Evolutionary conservation across 2,329 filamentous ascomycete genomes (phyloP).

Genomic region (Apiospora rasikravindrae): DNA sequence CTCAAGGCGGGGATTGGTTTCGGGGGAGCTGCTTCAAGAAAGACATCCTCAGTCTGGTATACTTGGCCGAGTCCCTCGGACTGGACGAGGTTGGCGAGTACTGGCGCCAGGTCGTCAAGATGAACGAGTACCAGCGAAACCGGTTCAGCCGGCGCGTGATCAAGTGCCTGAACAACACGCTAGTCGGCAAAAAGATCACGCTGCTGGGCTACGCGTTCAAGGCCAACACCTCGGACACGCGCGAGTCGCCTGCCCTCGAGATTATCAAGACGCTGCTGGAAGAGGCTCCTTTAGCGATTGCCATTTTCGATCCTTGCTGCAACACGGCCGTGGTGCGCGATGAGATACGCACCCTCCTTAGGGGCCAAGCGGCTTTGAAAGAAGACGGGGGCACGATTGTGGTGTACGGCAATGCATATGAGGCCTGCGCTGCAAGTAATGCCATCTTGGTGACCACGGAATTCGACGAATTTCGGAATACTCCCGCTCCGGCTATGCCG

Average conservation of each 20-base stretch:
- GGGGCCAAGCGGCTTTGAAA: slow-evolving; percentile 35
- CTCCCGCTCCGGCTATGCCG: slow-evolving; percentile 34
- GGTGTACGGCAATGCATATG: slow-evolving; percentile 55
- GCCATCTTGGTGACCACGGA: slow-evolving; percentile 62
- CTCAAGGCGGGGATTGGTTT: slow-evolving; percentile 79
- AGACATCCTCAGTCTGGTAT: slow-evolving; percentile 75
- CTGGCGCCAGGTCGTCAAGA: slow-evolving; percentile 74
- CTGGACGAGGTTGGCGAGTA: slow-evolving; percentile 76
- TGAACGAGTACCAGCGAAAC: slow-evolving; percentile 77
- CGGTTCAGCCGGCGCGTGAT: slow-evolving; percentile 72
- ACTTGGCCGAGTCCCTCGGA: slow-evolving; percentile 73
- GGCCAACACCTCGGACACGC: slow-evolving; percentile 77
- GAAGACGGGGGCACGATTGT: slow-evolving; percentile 50
- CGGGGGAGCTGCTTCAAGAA: slow-evolving; percentile 85
- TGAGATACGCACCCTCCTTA: slow-evolving; percentile 55
- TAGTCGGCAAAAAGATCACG: slow-evolving; percentile 72
- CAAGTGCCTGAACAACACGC: slow-evolving; percentile 69
- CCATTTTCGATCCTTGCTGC: slow-evolving; percentile 72
- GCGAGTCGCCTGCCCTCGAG: slow-evolving; percentile 72
- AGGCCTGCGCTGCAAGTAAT: slow-evolving; percentile 54
- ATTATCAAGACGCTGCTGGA: slow-evolving; percentile 69
- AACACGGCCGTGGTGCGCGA: slow-evolving; percentile 55
- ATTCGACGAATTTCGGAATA: slow-evolving; percentile 59
- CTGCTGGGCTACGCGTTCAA: slow-evolving; percentile 82
- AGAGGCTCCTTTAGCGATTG: slow-evolving; percentile 67